Evolutionary conservation across 768 basidiomycete genomes (phyloP).

Genomic region (Mycena capillaripes): DNA sequence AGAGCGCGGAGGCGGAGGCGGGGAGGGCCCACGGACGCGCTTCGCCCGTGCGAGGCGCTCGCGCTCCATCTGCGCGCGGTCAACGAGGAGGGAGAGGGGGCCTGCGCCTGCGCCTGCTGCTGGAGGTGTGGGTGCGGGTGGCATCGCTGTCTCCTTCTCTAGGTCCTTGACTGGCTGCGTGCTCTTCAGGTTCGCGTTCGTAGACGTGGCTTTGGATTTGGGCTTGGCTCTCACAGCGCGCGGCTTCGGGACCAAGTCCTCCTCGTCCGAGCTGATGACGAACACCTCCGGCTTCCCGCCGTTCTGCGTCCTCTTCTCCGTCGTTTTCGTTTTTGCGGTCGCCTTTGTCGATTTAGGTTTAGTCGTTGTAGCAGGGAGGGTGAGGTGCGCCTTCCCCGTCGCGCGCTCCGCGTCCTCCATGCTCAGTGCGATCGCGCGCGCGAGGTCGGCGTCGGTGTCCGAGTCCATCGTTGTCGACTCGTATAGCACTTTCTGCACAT

Average conservation of each 20-base stretch:
- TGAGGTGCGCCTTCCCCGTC: too few relatives aligned
- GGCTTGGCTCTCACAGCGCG: neutral
- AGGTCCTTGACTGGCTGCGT: too few relatives aligned
- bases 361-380: too few relatives aligned
- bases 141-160: neutral
- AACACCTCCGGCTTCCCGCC: conserved; percentile 27
- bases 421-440: too few relatives aligned
- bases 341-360: too few relatives aligned
- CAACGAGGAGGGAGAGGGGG: conserved; percentile 53
- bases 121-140: neutral
- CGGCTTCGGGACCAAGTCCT: conserved; percentile 24
- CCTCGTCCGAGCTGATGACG: conserved; percentile 35
- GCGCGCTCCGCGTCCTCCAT: too few relatives aligned
- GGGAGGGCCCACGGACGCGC: conserved; percentile 54
- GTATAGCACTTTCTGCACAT: too few relatives aligned
- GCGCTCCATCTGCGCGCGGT: conserved; percentile 69
- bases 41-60: conserved; percentile 69
- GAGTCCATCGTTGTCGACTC: too few relatives aligned
- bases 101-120: conserved; percentile 17
- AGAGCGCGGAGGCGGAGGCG: conserved; percentile 31
- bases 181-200: neutral
- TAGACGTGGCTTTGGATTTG: neutral
- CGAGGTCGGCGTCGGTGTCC: too few relatives aligned
- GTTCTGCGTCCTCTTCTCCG: too few relatives aligned
- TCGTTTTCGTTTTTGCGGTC: too few relatives aligned